Base-by-base conservation (phyloP, 2,329 filamentous ascomycete genomes). In the Fusarium circinatum region DNA sequence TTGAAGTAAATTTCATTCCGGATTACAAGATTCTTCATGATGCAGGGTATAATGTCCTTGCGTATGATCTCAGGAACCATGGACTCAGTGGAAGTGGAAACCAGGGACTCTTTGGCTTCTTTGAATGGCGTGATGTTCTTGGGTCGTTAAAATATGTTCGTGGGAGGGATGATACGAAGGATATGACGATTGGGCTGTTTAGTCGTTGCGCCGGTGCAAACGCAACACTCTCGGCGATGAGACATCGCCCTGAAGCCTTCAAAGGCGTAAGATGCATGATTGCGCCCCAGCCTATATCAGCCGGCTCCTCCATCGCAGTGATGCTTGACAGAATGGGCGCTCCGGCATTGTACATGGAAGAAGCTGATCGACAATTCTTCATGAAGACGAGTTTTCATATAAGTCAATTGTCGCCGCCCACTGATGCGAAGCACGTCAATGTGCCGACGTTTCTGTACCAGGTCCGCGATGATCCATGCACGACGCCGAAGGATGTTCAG, bases 21-120 rank as follows among this genome's bases (percentile, higher is more conserved):
- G 71, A 73, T 22, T 73, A 74, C 42, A 71, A 71, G 38, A 73
- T 73, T n/a, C 34, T 73, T 3, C 71, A 73, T 10, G 71, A 73
- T 2, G 71, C 62, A 0, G 71, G 71, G 2, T 74, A 73, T 20
- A 73, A 71, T 6, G 67, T 74, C 2, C 30, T 74, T 6, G 71
- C 71, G 1, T 74, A 74, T 34, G 71, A 74, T 26, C 14, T 74
- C 1, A 54, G 71, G 4, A 74, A 74, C n/a, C 71, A 74, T 12
- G 67, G 71, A 4, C 52, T 68, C 0, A 74, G 71, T 13, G 71
- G 71, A 15, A 44, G 36, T 11, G 71, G 67, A 0, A 74, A 74
- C 4, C 61, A 74, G 7, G 67, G 62, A 1, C 62, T 74, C 5
- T 74, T 73, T 47, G 71, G 66, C 7, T 74, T 74, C 57, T 74